Base-by-base conservation (phyloP, 2,329 filamentous ascomycete species). In the Ascochyta viciae-villosae region DNA sequence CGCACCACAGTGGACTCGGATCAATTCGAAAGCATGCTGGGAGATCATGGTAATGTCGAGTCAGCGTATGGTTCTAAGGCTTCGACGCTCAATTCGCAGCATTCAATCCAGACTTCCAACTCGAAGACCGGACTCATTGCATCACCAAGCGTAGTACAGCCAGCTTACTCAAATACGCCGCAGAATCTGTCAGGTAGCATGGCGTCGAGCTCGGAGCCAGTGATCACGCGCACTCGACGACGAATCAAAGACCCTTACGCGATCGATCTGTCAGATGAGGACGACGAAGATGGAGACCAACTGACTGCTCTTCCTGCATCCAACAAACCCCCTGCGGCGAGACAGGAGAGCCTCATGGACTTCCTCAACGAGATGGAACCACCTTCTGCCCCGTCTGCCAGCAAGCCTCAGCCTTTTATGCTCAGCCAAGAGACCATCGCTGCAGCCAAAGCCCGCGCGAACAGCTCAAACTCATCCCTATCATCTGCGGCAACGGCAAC, bases 191-290 rank as follows among this genome's bases (percentile, higher is more conserved):
- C 63, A 23, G 71, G 71, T n/a, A 74, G 61, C 57, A 66, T 74
- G 62, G 59, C 64, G 4, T 65, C 64, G 6, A 63, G 54, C n/a
- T 59, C 68, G 10, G 75, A 78, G 60, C 81, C 74, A 83, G 62
- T 87, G 71, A 89, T 91, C 5, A 84, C 86, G 65, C 86, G 90
- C 50, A 96, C 90, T 69, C 90, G 89, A 40, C 85, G 89, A 41
- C 87, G 91, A 26, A 86, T 92, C 47, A 90, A 86, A 53, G 95
- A 99, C 68, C 95, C 94, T 0, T 98, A 98, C 64, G 91, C 92
- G n/a, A 91, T 98, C 61, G 93, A 97, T 69, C 81, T 75, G 4
- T 74, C 76, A 6, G 74, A 78, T 34, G 75, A 77, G 13, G 72
- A 73, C 13, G 67, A 69, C 3, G 65, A 68, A 26, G 65, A 71